Evolutionary conservation across 2,329 filamentous ascomycete species (phyloP).

Genomic region (Colletotrichum tropicale): DNA sequence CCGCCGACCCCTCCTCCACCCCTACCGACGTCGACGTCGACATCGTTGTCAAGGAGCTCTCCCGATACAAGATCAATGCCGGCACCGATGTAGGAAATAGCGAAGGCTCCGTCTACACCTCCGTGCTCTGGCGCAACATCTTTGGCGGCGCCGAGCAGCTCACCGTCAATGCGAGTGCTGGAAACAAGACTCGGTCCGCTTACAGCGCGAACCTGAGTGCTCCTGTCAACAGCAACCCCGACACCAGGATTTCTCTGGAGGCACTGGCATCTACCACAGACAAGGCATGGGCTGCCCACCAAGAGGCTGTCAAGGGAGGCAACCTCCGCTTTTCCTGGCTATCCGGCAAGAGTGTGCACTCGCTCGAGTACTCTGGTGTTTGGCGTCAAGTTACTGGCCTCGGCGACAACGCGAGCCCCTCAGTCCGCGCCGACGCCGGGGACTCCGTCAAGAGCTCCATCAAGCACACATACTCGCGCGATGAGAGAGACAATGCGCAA

Average conservation of each 20-base stretch:
- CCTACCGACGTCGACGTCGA: slow-evolving; percentile 84
- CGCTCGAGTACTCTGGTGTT: slow-evolving; percentile 78
- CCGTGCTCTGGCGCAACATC: slow-evolving; percentile 86
- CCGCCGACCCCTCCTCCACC: slow-evolving; percentile 70
- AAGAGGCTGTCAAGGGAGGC: slow-evolving; percentile 83
- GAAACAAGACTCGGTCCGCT: slow-evolving; percentile 88
- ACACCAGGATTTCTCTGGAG: slow-evolving; percentile 79
- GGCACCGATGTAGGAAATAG: slow-evolving; percentile 94
- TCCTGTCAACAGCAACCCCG: slow-evolving; percentile 80
- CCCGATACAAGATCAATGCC: slow-evolving; percentile 86
- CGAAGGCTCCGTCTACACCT: slow-evolving; percentile 92
- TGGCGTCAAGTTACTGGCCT: slow-evolving; percentile 92
- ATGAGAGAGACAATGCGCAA: slow-evolving; percentile 83
- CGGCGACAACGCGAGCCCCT: slow-evolving; percentile 75
- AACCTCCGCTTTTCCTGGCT: slow-evolving; percentile 79
- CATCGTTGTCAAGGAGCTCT: slow-evolving; percentile 81
- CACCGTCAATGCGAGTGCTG: slow-evolving; percentile 84
- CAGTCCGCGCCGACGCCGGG: slow-evolving; percentile 83
- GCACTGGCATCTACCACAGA: slow-evolving; percentile 82
- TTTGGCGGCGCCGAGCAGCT: slow-evolving; percentile 93
- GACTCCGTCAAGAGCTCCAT: slow-evolving; percentile 90
- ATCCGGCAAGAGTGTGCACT: slow-evolving; percentile 62
- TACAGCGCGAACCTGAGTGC: slow-evolving; percentile 88
- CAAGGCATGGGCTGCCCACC: slow-evolving; percentile 93
- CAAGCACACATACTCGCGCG: slow-evolving; percentile 79